Percentiles rank a stretch among this genome's conserved stretches.
Conservation (phyloP, 2,329 filamentous ascomycete species). For the Lachnellula arida region DNA sequence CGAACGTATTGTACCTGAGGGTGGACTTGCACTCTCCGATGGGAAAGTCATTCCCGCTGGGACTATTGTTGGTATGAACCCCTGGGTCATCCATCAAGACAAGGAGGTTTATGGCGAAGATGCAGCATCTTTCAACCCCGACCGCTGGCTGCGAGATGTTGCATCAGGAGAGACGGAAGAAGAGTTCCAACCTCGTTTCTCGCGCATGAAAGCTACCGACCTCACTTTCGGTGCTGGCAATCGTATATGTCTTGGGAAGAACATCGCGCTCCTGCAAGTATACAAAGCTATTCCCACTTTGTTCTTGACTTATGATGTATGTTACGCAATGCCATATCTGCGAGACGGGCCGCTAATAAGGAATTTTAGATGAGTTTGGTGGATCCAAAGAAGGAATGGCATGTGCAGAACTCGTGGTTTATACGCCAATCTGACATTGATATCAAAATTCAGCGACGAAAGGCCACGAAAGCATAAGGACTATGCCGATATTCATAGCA, state of each 20-base stretch:
- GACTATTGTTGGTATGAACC: constrained; percentile 44
- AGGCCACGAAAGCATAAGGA: no score
- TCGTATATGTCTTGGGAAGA: constrained; percentile 39
- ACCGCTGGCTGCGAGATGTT: constrained; percentile 41
- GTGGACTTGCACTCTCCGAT: constrained; percentile 35
- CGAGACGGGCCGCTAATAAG: not conserved
- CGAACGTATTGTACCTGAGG: constrained; percentile 45
- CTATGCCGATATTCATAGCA: no score
- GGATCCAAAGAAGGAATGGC: constrained; percentile 35
- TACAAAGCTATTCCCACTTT: constrained; percentile 47
- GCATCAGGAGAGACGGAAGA: constrained; percentile 31
- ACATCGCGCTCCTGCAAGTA: constrained; percentile 38
- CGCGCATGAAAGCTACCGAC: constrained; percentile 36
- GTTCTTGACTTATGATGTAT: constrained; percentile 39
- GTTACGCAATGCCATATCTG: constrained; percentile 11
- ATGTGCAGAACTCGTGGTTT: constrained; percentile 39
- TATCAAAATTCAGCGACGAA: constrained; percentile 8
- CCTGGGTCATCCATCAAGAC: constrained; percentile 45
- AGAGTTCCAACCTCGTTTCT: constrained; percentile 32
- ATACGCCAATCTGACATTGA: constrained; percentile 31
- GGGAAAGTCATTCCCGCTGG: constrained; percentile 45
- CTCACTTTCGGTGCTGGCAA: constrained; percentile 40
- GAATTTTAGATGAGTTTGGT: constrained; percentile 33
- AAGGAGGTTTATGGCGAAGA: constrained; percentile 54
- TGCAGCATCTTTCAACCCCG: constrained; percentile 55